Conservation (phyloP, 768 basidiomycete species). For the Hygrophorus pudorinus region DNA sequence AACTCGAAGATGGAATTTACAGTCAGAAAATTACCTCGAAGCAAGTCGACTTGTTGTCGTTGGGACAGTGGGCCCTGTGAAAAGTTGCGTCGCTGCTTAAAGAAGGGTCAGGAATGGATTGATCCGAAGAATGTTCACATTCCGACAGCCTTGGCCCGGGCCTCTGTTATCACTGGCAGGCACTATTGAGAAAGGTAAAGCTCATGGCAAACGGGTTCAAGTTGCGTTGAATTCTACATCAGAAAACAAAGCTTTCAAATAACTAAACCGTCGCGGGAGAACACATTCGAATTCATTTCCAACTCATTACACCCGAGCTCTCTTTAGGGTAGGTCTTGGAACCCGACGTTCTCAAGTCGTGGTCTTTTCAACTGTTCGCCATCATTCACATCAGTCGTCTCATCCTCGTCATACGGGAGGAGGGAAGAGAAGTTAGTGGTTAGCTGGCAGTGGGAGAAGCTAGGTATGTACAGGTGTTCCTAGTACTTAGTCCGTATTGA, state of each 20-base stretch:
- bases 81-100: too few relatives aligned
- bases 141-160: background rate
- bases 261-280: background rate
- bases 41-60: background rate
- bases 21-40: conserved; percentile 7
- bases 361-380: conserved; percentile 4
- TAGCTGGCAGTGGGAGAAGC: conserved; percentile 67
- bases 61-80: too few relatives aligned
- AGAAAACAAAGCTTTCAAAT: conserved; percentile 9
- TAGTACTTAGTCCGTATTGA: conserved; percentile 4
- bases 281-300: too few relatives aligned
- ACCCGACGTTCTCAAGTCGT: conserved; percentile 2
- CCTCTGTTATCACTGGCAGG: background rate
- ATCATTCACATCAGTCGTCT: conserved; percentile 24
- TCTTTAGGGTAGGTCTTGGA: conserved; percentile 4
- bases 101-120: too few relatives aligned
- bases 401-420: conserved; percentile 51
- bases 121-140: background rate
- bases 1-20: background rate
- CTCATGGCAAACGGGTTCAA: too few relatives aligned
- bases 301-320: too few relatives aligned
- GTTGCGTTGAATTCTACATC: too few relatives aligned
- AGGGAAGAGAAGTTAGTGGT: conserved; percentile 56
- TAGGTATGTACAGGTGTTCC: conserved; percentile 33
- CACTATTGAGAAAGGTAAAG: too few relatives aligned